Evolutionary conservation across 169 alveolate species (phyloP).

Genomic region (Plasmodium adleri): DNA sequence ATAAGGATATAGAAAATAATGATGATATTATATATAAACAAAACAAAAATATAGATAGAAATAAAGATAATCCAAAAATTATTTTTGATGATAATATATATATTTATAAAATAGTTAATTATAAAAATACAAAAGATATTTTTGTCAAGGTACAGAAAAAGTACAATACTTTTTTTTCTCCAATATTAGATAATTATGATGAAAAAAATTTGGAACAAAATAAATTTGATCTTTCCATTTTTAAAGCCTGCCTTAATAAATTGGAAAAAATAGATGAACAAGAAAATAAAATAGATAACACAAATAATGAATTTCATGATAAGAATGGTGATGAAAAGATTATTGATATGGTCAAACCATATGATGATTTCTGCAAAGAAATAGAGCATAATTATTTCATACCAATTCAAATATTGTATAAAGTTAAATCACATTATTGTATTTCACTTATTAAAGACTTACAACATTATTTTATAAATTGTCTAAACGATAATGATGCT

Average conservation of each 20-base stretch:
- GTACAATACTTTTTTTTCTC: slow-evolving; percentile 17
- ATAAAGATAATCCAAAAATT: neutral
- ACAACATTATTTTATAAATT: slow-evolving; percentile 33
- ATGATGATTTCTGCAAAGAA: slow-evolving; percentile 14
- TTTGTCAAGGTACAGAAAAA: slow-evolving; percentile 42
- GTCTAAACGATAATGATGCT: neutral
- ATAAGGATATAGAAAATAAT: neutral
- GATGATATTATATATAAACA: neutral
- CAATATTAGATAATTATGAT: slow-evolving; percentile 4
- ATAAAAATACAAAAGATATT: slow-evolving; percentile 18
- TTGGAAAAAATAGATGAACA: neutral
- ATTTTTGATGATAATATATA: slow-evolving; percentile 17
- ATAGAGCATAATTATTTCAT: slow-evolving; percentile 12
- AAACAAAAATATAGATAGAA: neutral
- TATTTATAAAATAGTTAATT: slow-evolving; percentile 12
- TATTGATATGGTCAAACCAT: slow-evolving; percentile 4
- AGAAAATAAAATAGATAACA: neutral
- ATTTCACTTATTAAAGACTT: slow-evolving; percentile 16
- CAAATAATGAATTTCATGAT: too few relatives aligned
- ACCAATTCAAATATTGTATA: slow-evolving; percentile 36
- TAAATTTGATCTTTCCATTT: neutral
- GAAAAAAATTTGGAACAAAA: slow-evolving; percentile 15
- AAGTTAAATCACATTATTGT: neutral
- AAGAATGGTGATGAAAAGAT: too few relatives aligned
- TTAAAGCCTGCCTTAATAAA: neutral